Percentiles rank a stretch among this genome's conserved stretches.
Evolutionary conservation across 2,329 filamentous ascomycete species (phyloP).

Genomic region (Calonectria multiphialidica): DNA sequence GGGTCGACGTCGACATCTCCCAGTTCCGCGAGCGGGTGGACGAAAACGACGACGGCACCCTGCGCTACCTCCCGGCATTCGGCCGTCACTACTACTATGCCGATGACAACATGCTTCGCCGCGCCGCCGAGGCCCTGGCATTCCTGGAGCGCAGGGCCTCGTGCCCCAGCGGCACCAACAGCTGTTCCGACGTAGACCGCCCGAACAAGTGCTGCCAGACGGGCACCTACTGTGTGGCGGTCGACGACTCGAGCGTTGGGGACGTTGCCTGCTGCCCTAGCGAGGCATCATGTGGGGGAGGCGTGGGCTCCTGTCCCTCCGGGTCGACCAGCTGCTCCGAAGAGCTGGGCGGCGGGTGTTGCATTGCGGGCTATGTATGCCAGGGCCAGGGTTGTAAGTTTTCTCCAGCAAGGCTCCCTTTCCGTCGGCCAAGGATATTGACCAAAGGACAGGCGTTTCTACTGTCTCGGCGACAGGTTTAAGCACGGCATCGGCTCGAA

Average conservation of each 20-base stretch:
- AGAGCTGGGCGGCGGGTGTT: conserved; percentile 79
- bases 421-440: not conserved
- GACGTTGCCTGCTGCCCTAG: conserved; percentile 81
- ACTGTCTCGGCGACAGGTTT: conserved; percentile 46
- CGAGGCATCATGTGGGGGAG: conserved; percentile 73
- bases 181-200: conserved; percentile 73
- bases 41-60: conserved; percentile 30
- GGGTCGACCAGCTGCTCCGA: conserved; percentile 75
- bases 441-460: conserved; percentile 44
- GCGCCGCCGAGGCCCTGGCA: conserved; percentile 60
- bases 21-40: conserved; percentile 44
- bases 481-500: conserved; percentile 27
- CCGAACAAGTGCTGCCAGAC: conserved; percentile 80
- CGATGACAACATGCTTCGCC: conserved; percentile 50
- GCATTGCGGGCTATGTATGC: conserved; percentile 78
- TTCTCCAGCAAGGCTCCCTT: not conserved
- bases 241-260: conserved; percentile 72
- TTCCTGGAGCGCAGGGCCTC: conserved; percentile 69
- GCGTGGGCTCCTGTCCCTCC: conserved; percentile 70
- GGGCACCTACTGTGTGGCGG: conserved; percentile 74
- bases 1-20: conserved; percentile 44
- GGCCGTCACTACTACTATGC: conserved; percentile 57
- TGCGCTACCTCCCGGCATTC: conserved; percentile 62
- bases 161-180: conserved; percentile 75
- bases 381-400: conserved; percentile 77